These are phyloP conservation scores for Corylus americana DNA, from an alignment of 306 rosid species.

Conservation along the genomic window DNA sequence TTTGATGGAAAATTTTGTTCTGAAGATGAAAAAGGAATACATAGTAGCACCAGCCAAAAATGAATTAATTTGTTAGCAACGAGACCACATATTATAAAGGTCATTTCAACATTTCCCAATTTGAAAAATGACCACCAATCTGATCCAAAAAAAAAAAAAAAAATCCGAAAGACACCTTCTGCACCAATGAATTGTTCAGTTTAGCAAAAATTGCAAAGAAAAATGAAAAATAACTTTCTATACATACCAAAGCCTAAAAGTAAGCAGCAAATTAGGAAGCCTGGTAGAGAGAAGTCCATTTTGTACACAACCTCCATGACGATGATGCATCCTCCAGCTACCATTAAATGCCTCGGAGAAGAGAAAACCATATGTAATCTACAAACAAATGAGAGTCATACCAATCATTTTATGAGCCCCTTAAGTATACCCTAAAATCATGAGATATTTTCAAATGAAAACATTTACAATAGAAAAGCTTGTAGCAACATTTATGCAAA, in stretches of 20 bases:
- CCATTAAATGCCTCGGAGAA: constrained; percentile 92
- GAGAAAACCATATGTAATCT: constrained; percentile 98
- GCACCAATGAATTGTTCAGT: constrained; percentile 18
- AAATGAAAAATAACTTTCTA: constrained; percentile 10
- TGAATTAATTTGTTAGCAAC: background rate
- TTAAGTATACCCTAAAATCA: background rate
- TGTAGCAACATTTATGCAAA: background rate
- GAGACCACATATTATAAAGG: background rate
- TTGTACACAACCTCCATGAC: constrained; percentile 75
- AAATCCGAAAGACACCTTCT: background rate
- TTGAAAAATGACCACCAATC: background rate
- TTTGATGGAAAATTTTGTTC: background rate
- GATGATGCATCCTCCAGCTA: constrained; percentile 86
- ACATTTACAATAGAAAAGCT: background rate
- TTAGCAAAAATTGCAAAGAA: constrained; percentile 11
- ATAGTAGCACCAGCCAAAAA: background rate
- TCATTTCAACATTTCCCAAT: constrained; percentile 12
- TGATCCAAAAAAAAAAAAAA: background rate
- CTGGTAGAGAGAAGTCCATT: constrained; percentile 85
- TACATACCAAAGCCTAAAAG: constrained; percentile 90
- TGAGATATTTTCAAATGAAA: background rate
- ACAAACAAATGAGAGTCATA: constrained; percentile 26
- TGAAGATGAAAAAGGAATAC: background rate
- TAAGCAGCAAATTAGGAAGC: constrained; percentile 78
- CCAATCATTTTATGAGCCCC: constrained; percentile 7